Evolutionary conservation across 2,329 filamentous ascomycete species (phyloP).

Genomic region (Leptographium flavum): DNA sequence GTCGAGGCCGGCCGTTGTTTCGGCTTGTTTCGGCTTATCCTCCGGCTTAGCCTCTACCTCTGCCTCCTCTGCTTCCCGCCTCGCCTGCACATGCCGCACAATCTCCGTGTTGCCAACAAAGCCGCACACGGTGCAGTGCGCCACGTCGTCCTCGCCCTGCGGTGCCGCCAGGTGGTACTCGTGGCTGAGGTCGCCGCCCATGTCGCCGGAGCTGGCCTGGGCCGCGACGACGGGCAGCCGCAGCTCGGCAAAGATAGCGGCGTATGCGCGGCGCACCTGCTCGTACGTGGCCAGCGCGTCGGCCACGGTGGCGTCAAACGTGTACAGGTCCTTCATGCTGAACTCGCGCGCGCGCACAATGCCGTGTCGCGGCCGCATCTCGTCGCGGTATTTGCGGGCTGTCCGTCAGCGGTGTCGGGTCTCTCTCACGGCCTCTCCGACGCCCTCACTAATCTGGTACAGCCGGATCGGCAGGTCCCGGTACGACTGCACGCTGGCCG

Average conservation of each 20-base stretch:
- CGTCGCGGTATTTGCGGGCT: conserved; percentile 91
- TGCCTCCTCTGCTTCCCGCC: too few relatives aligned
- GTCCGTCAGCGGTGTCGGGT: neutral
- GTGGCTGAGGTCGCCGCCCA: conserved; percentile 85
- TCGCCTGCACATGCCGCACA: too few relatives aligned
- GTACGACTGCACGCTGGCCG: conserved; percentile 61
- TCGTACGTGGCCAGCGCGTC: conserved; percentile 71
- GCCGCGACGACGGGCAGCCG: conserved; percentile 75
- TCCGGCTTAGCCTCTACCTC: too few relatives aligned
- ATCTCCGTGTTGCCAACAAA: conserved; percentile 83
- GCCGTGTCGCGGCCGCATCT: conserved; percentile 75
- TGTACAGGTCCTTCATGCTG: conserved; percentile 96
- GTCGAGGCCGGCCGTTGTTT: neutral
- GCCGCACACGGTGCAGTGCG: conserved; percentile 58
- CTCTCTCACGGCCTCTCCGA: neutral
- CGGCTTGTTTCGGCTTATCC: too few relatives aligned
- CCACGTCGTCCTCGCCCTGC: conserved; percentile 74
- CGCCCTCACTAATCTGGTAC: conserved; percentile 65
- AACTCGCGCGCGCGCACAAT: conserved; percentile 83
- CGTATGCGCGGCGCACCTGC: conserved; percentile 60
- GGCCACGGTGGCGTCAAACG: conserved; percentile 59
- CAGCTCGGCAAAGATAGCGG: conserved; percentile 64
- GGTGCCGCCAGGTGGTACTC: conserved; percentile 78
- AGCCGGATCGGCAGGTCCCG: conserved; percentile 73
- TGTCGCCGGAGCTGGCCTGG: conserved; percentile 86